Base-by-base conservation (phyloP, 441 rosid genomes). In the Erodium moschatum region DNA sequence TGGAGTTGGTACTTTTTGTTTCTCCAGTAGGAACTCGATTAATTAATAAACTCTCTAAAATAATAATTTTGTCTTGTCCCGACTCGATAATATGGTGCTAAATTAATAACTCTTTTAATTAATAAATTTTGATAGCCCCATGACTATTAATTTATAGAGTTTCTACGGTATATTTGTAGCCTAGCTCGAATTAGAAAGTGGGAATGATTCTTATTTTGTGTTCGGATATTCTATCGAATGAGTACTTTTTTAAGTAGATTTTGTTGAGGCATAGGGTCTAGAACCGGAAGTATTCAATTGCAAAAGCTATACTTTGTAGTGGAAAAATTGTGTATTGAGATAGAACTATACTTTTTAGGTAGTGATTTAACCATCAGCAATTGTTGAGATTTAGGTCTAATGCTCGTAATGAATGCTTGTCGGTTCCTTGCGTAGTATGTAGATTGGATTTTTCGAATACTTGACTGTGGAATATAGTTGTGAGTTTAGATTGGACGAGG, bases 241-340 rank as follows among this genome's bases (percentile, higher is more conserved):
- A 38, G 42, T 38, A 9, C 8, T 38, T 38, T 6, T 5, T 38
- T 38, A 6, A 42, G 48, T 6, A 12, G 50, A 44, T 44, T 44
- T 44, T 44, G 50, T 44, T 44, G 50, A 11, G n/a, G 50, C n/a
- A 11, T 6, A 44, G 12, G 50, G n/a, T 44, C 50, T 24, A 24
- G 27, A 24, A 2, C 27, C 2, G 27, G 27, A 24, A 24, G 27
- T 21, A 1, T 54, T 54, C 1, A 54, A 19, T 54, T 16, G 11
- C 61, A 54, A 54, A 54, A 54, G 61, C 61, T 54, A 54, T n/a
- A 54, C 21, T 54, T 54, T 54, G 61, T 0, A 54, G 18, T 15
- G 58, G 6, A 15, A 15, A 52, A 15, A 15, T 16, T 52, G 60
- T 52, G 60, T 54, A 40, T 40, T 11, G 7, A 10, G 46, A 19